Base-by-base conservation (phyloP, 2,329 filamentous ascomycete genomes). In the Zalaria sp. region DNA sequence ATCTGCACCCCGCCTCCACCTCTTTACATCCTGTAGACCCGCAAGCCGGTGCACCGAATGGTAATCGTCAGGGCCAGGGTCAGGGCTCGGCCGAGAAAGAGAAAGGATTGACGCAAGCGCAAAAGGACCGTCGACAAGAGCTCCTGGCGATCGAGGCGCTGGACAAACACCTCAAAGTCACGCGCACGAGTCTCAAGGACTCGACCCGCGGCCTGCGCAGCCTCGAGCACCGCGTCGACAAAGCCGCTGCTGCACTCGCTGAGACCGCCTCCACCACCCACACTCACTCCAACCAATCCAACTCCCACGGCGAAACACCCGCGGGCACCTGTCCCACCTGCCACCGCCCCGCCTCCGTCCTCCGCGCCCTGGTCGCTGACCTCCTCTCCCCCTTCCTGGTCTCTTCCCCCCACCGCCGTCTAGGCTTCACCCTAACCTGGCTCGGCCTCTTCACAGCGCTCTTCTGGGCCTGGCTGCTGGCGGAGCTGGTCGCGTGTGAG, bases 121-220 rank as follows among this genome's bases (percentile, higher is more conserved):
- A 68, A 43, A 57, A 60, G 25, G 58, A 62, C 35, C 54, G 63
- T 5, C 56, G 62, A 27, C 57, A 66, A 39, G 66, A 69, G 49
- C 43, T 60, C 1, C 43, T 60, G 4, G 58, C 62, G 4, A 51
- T 69, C 2, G 59, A 64, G 42, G 55, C 52, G 10, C 62, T 69
- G 57, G 63, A 64, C 43, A 57, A 59, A 18, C 54, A 57, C 28
- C 49, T 69, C 10, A 53, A 58, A 9, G 53, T 60, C 10, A 60
- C 64, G 27, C 54, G 60, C 5, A 62, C 58, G 3, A 64, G 57
- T 40, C 59, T 70, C 32, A 61, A 64, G 43, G 65, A 69, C 40
- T 62, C 59, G 4, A 63, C 58, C 40, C 56, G 61, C 8, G 64
- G 64, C 10, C 57, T 69, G 38, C 57, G 56, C 27, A 52, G 64